These are phyloP conservation scores for Rutstroemia sp. DNA, from an alignment of 2,329 filamentous ascomycete genomes.

Conservation along the genomic window DNA sequence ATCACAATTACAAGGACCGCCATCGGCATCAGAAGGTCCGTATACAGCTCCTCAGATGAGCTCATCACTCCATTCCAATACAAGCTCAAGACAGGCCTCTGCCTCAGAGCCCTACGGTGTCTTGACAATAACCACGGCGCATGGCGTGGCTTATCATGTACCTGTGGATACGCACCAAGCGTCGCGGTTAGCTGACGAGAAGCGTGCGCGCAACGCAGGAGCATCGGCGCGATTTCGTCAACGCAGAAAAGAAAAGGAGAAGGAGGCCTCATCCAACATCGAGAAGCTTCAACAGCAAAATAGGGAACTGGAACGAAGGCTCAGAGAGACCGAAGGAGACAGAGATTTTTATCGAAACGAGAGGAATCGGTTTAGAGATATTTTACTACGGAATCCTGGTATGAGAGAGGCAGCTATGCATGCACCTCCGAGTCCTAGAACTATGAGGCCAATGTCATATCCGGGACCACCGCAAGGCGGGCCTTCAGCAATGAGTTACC, in stretches of 20 bases:
- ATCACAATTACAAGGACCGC: constrained; percentile 26
- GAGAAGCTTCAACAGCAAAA: constrained; percentile 64
- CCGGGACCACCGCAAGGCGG: constrained; percentile 16
- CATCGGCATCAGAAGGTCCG: constrained; percentile 29
- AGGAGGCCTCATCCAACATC: constrained; percentile 62
- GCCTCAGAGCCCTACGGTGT: constrained; percentile 28
- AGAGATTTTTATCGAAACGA: constrained; percentile 68
- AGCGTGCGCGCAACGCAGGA: constrained; percentile 75
- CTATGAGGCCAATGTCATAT: constrained; percentile 20
- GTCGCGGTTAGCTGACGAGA: constrained; percentile 77
- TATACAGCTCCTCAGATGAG: constrained; percentile 27
- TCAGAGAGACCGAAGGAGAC: constrained; percentile 51
- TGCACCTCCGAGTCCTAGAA: constrained; percentile 43
- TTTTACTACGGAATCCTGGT: constrained; percentile 53
- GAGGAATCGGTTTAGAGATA: constrained; percentile 62
- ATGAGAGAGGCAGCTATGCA: constrained; percentile 45
- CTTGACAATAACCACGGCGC: constrained; percentile 36
- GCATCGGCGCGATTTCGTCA: constrained; percentile 77
- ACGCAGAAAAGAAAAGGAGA: constrained; percentile 75
- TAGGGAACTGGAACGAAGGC: constrained; percentile 51
- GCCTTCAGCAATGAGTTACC: constrained; percentile 13
- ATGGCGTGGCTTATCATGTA: constrained; percentile 48
- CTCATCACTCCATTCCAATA: constrained; percentile 25
- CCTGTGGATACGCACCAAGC: constrained; percentile 75
- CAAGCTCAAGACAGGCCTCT: constrained; percentile 27